These are phyloP conservation scores for Suhomyces terraborum DNA, from an alignment of 1,139 yeast genomes.

Conservation along the genomic window DNA sequence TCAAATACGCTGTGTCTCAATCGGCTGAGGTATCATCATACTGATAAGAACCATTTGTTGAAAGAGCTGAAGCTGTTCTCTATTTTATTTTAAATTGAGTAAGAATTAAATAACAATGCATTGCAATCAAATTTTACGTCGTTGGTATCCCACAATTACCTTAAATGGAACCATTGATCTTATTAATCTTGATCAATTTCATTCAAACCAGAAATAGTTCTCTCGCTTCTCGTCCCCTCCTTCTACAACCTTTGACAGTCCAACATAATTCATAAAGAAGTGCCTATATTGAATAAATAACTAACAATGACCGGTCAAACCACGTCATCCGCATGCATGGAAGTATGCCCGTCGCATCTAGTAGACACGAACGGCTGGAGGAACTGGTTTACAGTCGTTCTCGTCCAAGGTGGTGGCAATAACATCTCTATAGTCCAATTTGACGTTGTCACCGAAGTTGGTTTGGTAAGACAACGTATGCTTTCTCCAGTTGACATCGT, in stretches of 20 bases:
- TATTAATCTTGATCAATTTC: no score
- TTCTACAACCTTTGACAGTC: not conserved
- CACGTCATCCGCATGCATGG: constrained; percentile 8
- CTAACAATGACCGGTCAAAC: constrained; percentile 6
- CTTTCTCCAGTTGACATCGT: constrained; percentile 96
- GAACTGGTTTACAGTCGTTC: constrained; percentile 91
- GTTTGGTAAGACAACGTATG: constrained; percentile 94
- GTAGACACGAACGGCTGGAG: constrained; percentile 95
- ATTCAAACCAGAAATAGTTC: no score
- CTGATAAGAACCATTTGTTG: no score
- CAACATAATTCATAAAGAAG: constrained; percentile 2
- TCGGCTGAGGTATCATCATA: no score
- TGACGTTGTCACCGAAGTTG: constrained; percentile 67
- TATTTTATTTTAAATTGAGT: no score
- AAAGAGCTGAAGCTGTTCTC: no score
- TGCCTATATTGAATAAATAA: constrained; percentile 6
- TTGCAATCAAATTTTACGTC: no score
- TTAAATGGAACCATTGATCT: no score
- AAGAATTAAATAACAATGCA: no score
- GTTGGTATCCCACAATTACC: no score
- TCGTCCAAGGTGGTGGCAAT: constrained; percentile 83
- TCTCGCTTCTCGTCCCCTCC: not conserved
- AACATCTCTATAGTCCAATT: constrained; percentile 85
- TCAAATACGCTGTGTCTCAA: no score
- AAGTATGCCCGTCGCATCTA: constrained; percentile 29